These are phyloP conservation scores for Exidia glandulosa DNA, from an alignment of 768 basidiomycete genomes.

Conservation along the genomic window DNA sequence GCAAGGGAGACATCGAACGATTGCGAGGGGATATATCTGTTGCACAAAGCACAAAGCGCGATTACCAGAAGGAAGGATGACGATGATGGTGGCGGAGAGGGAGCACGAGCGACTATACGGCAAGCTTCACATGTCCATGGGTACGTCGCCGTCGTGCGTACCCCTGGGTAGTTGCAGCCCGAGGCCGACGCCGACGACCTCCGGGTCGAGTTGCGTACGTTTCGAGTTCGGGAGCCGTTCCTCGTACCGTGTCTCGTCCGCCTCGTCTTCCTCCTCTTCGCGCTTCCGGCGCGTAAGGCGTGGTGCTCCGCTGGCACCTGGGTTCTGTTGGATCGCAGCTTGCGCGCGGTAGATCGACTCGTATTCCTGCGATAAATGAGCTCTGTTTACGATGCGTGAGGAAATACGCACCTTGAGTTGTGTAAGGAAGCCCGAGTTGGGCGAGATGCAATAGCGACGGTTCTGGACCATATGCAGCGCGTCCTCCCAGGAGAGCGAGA, in stretches of 20 bases:
- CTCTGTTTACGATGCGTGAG: background rate
- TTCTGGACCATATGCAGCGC: slow-evolving; percentile 84
- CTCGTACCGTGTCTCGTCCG: slow-evolving; percentile 26
- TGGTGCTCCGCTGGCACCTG: slow-evolving; percentile 33
- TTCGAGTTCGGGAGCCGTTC: background rate
- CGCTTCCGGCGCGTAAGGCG: slow-evolving; percentile 48
- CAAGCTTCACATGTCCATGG: slow-evolving; percentile 19
- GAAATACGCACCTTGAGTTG: slow-evolving; percentile 65
- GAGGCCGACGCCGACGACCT: background rate
- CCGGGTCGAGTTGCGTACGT: background rate
- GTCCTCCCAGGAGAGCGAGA: slow-evolving; percentile 75
- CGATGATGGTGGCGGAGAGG: background rate
- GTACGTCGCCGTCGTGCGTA: slow-evolving; percentile 21
- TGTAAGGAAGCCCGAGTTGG: slow-evolving; percentile 82
- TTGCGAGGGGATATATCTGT: background rate
- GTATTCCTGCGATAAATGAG: slow-evolving; percentile 51
- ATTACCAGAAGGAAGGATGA: background rate
- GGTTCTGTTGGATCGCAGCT: slow-evolving; percentile 53
- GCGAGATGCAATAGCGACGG: slow-evolving; percentile 85
- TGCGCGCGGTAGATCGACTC: slow-evolving; percentile 84
- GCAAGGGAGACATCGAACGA: background rate
- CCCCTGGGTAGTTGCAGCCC: background rate
- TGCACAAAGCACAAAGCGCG: background rate
- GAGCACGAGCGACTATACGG: background rate
- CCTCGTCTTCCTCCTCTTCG: slow-evolving; percentile 59